Percentiles rank a stretch among this genome's conserved stretches.
Conservation (phyloP, 2,329 filamentous ascomycete genomes). For the Basipetospora sp. region DNA sequence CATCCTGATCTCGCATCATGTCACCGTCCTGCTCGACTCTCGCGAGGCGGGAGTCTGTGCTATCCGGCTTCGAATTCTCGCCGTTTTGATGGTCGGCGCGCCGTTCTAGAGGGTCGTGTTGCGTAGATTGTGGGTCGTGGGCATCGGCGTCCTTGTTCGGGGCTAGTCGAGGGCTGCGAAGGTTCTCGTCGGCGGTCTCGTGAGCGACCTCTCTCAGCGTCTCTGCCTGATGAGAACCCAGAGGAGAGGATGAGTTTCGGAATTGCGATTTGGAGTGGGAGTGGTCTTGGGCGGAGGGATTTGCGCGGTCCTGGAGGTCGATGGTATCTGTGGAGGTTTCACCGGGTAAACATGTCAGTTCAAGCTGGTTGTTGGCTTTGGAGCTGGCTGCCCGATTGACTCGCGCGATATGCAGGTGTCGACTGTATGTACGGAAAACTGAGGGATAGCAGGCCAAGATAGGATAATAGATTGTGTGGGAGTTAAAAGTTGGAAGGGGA, state of each 20-base stretch:
- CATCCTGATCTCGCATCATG: conserved; percentile 37
- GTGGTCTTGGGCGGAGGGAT: conserved; percentile 64
- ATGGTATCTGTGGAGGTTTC: conserved; percentile 55
- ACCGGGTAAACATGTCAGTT: no score
- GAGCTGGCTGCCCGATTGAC: no score
- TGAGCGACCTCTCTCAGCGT: conserved; percentile 67
- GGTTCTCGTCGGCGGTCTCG: conserved; percentile 60
- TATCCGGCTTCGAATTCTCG: conserved; percentile 19
- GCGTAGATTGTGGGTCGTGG: no score
- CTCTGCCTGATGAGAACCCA: conserved; percentile 73
- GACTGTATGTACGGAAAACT: background rate
- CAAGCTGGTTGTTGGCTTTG: no score
- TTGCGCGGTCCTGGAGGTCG: conserved; percentile 74
- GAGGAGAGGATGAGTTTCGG: conserved; percentile 30
- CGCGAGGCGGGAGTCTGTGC: conserved; percentile 13
- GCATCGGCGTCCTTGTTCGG: conserved; percentile 22
- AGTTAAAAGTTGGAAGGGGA: conserved; percentile 5
- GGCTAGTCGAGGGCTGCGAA: conserved; percentile 47
- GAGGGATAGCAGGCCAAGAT: conserved; percentile 3
- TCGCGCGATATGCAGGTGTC: no score
- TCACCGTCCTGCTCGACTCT: background rate
- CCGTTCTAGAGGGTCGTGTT: no score
- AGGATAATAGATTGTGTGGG: no score
- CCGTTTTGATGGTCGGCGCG: conserved; percentile 21
- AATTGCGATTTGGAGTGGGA: conserved; percentile 5